These are phyloP conservation scores for Fusarium falciforme DNA, from an alignment of 2,329 filamentous ascomycete genomes.

Conservation along the genomic window DNA sequence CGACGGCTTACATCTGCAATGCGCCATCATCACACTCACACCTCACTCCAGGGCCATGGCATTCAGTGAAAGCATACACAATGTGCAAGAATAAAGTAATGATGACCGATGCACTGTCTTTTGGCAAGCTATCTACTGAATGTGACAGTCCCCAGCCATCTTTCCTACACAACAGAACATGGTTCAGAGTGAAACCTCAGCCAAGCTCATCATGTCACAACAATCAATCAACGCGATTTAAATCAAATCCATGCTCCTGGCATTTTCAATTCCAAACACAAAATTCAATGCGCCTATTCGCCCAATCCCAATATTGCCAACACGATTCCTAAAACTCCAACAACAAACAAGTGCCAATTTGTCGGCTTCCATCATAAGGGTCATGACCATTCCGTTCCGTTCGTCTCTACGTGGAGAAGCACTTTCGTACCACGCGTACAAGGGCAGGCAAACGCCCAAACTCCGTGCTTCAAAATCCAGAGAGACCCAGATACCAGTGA, in stretches of 20 bases:
- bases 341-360: slow-evolving; percentile 13
- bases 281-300: slow-evolving; percentile 14
- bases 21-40: neutral
- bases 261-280: slow-evolving; percentile 27
- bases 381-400: slow-evolving; percentile 49
- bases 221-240: neutral
- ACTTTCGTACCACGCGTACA: slow-evolving; percentile 63
- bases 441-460: slow-evolving; percentile 58
- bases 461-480: slow-evolving; percentile 64
- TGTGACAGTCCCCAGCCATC: neutral
- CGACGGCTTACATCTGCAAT: too few relatives aligned
- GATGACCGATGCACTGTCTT: neutral
- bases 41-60: neutral
- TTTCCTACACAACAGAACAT: neutral
- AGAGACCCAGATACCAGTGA: slow-evolving; percentile 56
- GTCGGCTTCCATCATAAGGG: slow-evolving; percentile 32
- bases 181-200: neutral
- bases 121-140: neutral
- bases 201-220: neutral
- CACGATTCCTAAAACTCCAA: slow-evolving; percentile 10
- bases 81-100: neutral
- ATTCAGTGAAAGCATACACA: neutral
- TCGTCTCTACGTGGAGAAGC: slow-evolving; percentile 56
- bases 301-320: slow-evolving; percentile 8
- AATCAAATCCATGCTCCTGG: slow-evolving; percentile 26